Evolutionary conservation across 129 eudicot species (phyloP), one percentile per base, ranked within the genome.

Genomic region (Helichrysum umbraculigerum): DNA sequence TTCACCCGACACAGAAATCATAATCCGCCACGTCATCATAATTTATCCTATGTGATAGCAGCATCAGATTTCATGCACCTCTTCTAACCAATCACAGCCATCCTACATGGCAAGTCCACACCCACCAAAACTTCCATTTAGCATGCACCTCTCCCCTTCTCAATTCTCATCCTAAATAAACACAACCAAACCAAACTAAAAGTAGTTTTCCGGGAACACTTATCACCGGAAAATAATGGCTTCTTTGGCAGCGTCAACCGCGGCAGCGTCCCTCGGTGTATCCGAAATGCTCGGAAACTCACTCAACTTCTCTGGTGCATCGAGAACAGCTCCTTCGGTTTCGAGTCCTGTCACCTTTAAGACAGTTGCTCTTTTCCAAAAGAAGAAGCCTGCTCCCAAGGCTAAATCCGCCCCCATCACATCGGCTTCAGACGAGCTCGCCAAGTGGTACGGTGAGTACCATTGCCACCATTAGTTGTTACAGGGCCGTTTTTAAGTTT

Each of bases 381-480:
- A 94, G 89, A 93, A 90, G 84, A 82, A 87, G 82, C 62, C 88
- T 10, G 96, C 98, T 1, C 69, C 99, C 34, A 88, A 93, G 81
- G 71, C 96, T 61, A 94, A 91, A 76, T 73, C 91, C 0, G 88
- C 68, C 0, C 80, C 90, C 1, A 86, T 83, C 74, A 28, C 95
- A 25, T 88, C 99, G 12, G 86, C 74, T 30, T 67, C 82, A 70
- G 99, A 95, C 4, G 99, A 95, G 96, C 97, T 95, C 76, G 96
- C 99, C 87, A 91, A 95, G 96, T 95, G 99, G 99, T 95, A 95
- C 33, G 97, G 97, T 92, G 37, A 68, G 98, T 87, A 70, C 3
- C 39, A 25, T 66, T 41, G 65, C 0, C 17, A 71, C 67, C 73
- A 20, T 19, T 25, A 70, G 3, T 10, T 16, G 11, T 1, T 4